Base-by-base conservation (phyloP, 345 rosid species). In the Salix arbutifolia region DNA sequence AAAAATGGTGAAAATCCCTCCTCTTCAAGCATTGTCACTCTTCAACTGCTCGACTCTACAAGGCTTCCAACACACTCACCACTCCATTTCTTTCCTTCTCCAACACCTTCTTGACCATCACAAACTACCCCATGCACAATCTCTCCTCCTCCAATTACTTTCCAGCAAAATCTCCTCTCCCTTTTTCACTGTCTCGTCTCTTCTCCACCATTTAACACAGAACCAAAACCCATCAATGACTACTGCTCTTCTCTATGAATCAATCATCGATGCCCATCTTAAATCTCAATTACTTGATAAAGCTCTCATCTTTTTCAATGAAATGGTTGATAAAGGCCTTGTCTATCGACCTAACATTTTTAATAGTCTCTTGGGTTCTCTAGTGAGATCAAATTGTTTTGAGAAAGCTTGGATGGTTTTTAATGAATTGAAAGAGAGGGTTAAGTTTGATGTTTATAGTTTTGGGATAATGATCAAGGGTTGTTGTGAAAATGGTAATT, bases 401-500 rank as follows among this genome's bases (percentile, higher is more conserved):
- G 82, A 85, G 50, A 76, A 83, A 70, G 84, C 86, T 23, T 88
- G 85, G 87, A 56, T 71, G 14, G 56, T 89, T 81, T 92, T 89
- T 74, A 74, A 70, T 26, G 77, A 83, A 67, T 77, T 48, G 11
- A 86, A 79, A 64, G 80, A 42, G 4, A 80, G 37, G 78, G 87
- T 87, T 48, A 37, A 68, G 19, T 67, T 85, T 44, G 97, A 94
- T 80, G 83, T 73, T 35, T 87, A 89, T 67, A 94, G 91, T 76
- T 90, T 85, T 67, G 92, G 94, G 78, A 91, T 94, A 19, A 81
- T 87, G 84, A 88, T 87, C 16, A 94, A 94, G 83, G 90, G 92
- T 31, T 89, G 89, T 80, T 94, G 96, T 64, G 81, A 84, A 70
- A 69, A 82, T 30, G 91, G 97, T 28, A 86, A 87, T 76, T 72